Conservation (phyloP, 139 green algal species). For the Ulvella scutata region DNA sequence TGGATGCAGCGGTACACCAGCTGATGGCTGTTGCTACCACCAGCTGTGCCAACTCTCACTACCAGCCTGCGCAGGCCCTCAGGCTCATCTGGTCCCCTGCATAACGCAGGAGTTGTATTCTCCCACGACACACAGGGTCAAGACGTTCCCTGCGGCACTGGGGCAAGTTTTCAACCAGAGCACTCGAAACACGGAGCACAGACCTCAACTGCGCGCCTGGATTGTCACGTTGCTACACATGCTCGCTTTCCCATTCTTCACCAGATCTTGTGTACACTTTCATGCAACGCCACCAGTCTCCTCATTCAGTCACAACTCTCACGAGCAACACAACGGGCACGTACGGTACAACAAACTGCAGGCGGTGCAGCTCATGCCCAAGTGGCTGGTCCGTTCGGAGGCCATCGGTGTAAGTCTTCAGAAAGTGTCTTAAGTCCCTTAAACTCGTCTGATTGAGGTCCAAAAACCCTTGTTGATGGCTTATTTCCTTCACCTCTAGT, state of each 20-base stretch:
- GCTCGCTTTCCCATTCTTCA: too few species aligned
- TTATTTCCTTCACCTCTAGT: not conserved
- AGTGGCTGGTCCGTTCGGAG: not conserved
- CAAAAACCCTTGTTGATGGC: not conserved
- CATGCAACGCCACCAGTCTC: too few species aligned
- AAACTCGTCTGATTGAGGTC: not conserved
- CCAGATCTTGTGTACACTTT: too few species aligned
- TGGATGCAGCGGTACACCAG: not conserved
- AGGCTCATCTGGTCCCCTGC: not conserved
- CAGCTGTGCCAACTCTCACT: not conserved
- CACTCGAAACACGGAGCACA: too few species aligned
- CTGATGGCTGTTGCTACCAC: not conserved
- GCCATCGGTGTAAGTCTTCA: not conserved
- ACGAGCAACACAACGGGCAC: too few species aligned
- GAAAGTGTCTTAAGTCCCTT: not conserved
- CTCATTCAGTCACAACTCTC: too few species aligned
- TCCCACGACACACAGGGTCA: too few species aligned
- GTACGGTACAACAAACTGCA: not conserved
- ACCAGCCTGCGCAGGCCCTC: not conserved
- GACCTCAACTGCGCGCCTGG: too few species aligned
- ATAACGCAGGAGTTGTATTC: too few species aligned
- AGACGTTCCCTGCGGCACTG: too few species aligned
- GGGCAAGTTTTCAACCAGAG: too few species aligned
- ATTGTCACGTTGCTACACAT: too few species aligned
- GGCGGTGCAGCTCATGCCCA: not conserved